Percentiles rank a stretch among this genome's conserved stretches.
Evolutionary conservation across 2,329 filamentous ascomycete genomes (phyloP).

Genomic region (Curvularia spicifera): DNA sequence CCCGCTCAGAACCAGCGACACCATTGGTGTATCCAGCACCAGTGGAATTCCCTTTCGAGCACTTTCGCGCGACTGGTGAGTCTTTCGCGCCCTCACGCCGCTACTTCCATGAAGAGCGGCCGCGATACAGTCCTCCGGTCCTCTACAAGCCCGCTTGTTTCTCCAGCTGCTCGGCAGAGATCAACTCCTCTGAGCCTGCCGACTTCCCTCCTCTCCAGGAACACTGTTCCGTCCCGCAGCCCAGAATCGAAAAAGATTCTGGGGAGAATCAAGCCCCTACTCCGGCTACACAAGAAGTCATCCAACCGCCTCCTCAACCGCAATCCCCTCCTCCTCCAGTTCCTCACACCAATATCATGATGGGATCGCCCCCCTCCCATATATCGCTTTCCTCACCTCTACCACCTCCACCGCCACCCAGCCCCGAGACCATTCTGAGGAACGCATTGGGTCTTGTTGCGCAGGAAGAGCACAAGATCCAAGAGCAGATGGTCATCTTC

Average conservation of each 20-base stretch:
- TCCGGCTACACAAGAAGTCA: neutral
- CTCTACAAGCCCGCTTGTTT: neutral
- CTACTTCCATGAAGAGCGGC: neutral
- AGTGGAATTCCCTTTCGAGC: neutral
- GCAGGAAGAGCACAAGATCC: neutral
- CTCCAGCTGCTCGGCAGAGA: neutral
- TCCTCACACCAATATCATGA: neutral
- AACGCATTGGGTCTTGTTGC: neutral
- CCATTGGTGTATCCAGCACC: neutral
- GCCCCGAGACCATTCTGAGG: neutral
- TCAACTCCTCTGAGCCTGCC: too few species aligned
- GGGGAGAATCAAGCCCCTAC: neutral
- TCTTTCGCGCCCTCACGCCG: conserved; percentile 2
- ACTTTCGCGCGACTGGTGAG: conserved; percentile 13
- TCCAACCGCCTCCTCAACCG: neutral
- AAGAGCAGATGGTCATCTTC: conserved; percentile 1
- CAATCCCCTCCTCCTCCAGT: neutral
- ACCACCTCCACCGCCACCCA: neutral
- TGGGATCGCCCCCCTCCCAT: neutral
- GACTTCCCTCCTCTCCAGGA: neutral
- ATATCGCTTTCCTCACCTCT: neutral
- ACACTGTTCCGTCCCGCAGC: too few species aligned
- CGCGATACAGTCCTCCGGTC: neutral
- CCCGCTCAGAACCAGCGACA: neutral
- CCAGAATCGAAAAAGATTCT: neutral